Percentiles rank a stretch among this genome's conserved stretches.
These are phyloP conservation scores for Rhizopus sp. DNA, from an alignment of 371 early-diverging fungal species.

Conservation along the genomic window DNA sequence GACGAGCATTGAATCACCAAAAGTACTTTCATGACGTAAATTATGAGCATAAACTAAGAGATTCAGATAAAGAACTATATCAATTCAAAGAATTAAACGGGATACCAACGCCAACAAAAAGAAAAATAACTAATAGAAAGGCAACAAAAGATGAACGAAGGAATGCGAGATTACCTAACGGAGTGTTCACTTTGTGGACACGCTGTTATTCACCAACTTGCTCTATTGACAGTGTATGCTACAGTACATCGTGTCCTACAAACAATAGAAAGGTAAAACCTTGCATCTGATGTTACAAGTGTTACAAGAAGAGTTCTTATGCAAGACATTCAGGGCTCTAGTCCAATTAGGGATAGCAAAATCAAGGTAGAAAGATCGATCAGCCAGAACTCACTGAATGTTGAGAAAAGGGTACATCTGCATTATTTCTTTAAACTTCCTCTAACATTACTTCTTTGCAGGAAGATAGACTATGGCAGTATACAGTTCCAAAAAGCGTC, in stretches of 20 bases:
- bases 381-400: slow-evolving; percentile 18
- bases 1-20: slow-evolving; percentile 82
- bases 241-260: slow-evolving; percentile 61
- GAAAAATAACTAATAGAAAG: neutral
- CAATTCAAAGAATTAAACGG: slow-evolving; percentile 54
- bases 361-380: slow-evolving; percentile 1
- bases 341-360: neutral
- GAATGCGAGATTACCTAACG: slow-evolving; percentile 28
- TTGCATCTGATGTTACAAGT: too few relatives aligned
- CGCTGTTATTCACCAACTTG: slow-evolving; percentile 74
- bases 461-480: slow-evolving; percentile 54
- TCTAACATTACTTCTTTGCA: slow-evolving; percentile 2
- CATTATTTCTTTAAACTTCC: neutral
- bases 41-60: slow-evolving; percentile 77
- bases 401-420: slow-evolving; percentile 16
- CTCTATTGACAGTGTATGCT: slow-evolving; percentile 51
- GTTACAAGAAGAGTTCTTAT: neutral
- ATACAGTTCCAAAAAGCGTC: slow-evolving; percentile 65
- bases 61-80: slow-evolving; percentile 76
- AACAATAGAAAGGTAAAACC: slow-evolving; percentile 32
- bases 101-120: neutral
- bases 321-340: neutral
- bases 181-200: slow-evolving; percentile 65
- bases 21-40: slow-evolving; percentile 85
- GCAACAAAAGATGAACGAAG: neutral